Percentiles rank a stretch among this genome's conserved stretches.
phyloP scores from a whole-genome alignment of 1,284 basidiomycete genomes.

The Sporisorium graminicola region DNA sequence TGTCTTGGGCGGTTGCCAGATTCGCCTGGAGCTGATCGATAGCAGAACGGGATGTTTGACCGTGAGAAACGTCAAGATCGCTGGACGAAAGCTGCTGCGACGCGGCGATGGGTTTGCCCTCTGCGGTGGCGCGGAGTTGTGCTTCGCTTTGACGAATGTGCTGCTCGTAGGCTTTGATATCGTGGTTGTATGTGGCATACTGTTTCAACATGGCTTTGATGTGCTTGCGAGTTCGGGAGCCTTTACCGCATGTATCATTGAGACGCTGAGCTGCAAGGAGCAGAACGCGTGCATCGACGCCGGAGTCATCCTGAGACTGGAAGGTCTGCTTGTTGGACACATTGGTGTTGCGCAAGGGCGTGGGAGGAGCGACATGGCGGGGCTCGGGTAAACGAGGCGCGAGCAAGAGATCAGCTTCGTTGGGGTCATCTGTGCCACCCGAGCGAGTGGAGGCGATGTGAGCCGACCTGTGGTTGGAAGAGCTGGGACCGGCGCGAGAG shows the following conservation, averaged over 20 bases:
- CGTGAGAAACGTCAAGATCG: slow-evolving; percentile 4
- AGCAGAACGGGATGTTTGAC: slow-evolving; percentile 4
- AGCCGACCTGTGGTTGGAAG: slow-evolving; percentile 12
- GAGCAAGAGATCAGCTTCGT: slow-evolving; percentile 37
- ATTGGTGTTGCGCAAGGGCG: slow-evolving; percentile 34
- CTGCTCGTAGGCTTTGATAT: slow-evolving; percentile 43
- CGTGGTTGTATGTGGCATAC: slow-evolving; percentile 43
- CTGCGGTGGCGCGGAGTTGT: slow-evolving; percentile 27
- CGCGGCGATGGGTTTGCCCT: slow-evolving; percentile 19
- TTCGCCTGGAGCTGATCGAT: slow-evolving; percentile 21
- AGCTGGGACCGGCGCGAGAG: slow-evolving; percentile 31
- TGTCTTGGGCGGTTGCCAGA: slow-evolving; percentile 40
- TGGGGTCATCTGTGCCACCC: slow-evolving; percentile 19
- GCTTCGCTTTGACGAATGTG: slow-evolving; percentile 47
- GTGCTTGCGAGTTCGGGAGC: slow-evolving; percentile 63
- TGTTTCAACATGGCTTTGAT: slow-evolving; percentile 63
- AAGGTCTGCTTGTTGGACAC: slow-evolving; percentile 24
- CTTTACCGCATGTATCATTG: slow-evolving; percentile 56
- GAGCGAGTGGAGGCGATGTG: slow-evolving; percentile 12
- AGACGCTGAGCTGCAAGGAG: slow-evolving; percentile 59
- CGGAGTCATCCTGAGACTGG: slow-evolving; percentile 21
- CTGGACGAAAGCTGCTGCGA: slow-evolving; percentile 6
- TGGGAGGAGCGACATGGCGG: slow-evolving; percentile 36
- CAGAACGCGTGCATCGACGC: slow-evolving; percentile 36
- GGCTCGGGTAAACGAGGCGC: slow-evolving; percentile 48